phyloP scores from a whole-genome alignment of 306 rosid genomes.

The Sicyos baderoa region DNA sequence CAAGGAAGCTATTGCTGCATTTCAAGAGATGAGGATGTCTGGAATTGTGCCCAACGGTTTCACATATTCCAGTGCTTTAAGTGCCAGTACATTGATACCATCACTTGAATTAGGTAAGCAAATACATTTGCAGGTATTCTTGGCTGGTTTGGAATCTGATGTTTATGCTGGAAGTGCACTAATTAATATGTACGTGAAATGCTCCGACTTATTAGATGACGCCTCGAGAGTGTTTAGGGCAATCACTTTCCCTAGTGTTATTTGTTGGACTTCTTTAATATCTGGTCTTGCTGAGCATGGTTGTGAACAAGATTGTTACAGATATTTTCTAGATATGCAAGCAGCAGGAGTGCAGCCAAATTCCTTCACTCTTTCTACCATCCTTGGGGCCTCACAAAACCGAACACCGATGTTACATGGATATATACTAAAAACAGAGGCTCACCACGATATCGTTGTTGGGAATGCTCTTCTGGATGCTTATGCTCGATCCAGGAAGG shows the following conservation, averaged over 20 bases:
- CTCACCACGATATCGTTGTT: slow-evolving; percentile 33
- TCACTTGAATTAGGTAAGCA: slow-evolving; percentile 47
- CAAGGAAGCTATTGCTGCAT: slow-evolving; percentile 39
- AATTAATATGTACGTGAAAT: slow-evolving; percentile 61
- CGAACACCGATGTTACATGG: slow-evolving; percentile 47
- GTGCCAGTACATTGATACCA: slow-evolving; percentile 38
- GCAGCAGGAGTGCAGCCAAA: slow-evolving; percentile 48
- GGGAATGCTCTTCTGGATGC: slow-evolving; percentile 69
- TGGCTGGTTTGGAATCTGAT: slow-evolving; percentile 48
- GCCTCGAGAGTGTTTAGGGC: slow-evolving; percentile 41
- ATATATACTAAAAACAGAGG: slow-evolving; percentile 40
- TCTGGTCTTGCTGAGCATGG: slow-evolving; percentile 52
- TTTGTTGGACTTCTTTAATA: slow-evolving; percentile 66
- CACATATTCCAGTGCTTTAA: slow-evolving; percentile 44
- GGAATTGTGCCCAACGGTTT: slow-evolving; percentile 45
- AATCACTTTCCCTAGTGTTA: slow-evolving; percentile 40
- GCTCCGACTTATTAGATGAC: slow-evolving; percentile 32
- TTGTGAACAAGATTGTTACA: slow-evolving; percentile 39
- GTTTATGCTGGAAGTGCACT: slow-evolving; percentile 46
- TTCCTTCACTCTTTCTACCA: slow-evolving; percentile 41
- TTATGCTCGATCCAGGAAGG: slow-evolving; percentile 48
- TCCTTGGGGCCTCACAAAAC: slow-evolving; percentile 38
- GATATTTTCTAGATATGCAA: slow-evolving; percentile 43
- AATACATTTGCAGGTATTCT: slow-evolving; percentile 40
- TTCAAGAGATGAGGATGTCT: slow-evolving; percentile 39